phyloP scores from a whole-genome alignment of 2,329 filamentous ascomycete genomes.

The Herpotrichia juniperi region DNA sequence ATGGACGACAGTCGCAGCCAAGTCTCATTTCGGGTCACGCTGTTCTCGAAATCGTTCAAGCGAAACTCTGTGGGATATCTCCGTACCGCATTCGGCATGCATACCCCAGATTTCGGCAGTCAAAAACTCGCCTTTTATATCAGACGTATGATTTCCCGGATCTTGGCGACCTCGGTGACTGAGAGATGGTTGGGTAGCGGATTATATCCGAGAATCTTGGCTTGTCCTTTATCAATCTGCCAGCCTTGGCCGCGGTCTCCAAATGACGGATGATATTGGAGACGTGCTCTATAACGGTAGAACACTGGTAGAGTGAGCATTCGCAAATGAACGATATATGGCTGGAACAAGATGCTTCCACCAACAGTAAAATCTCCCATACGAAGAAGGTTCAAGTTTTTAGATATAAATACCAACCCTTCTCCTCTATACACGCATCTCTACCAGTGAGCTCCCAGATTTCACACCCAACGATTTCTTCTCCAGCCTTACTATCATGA shows the following conservation, averaged over 20 bases:
- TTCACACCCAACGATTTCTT: neutral
- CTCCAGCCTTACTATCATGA: constrained; percentile 23
- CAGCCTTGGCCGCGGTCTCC: neutral
- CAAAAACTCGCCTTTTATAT: neutral
- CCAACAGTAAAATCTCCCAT: neutral
- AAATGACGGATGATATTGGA: neutral
- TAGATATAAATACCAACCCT: neutral
- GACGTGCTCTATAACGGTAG: neutral
- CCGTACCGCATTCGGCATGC: neutral
- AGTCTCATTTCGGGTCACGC: neutral
- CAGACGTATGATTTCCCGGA: constrained; percentile 5
- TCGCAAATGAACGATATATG: neutral
- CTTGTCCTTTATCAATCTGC: neutral
- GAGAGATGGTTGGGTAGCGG: constrained; percentile 3
- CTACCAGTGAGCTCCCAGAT: neutral
- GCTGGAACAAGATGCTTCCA: neutral
- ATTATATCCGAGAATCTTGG: constrained; percentile 8
- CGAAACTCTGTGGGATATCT: neutral
- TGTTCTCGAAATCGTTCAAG: neutral
- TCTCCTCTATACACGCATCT: neutral
- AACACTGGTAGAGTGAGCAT: neutral
- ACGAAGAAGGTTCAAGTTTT: neutral
- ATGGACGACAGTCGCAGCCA: neutral
- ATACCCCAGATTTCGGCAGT: neutral
- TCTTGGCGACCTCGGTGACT: constrained; percentile 4